Percentiles rank a stretch among this genome's conserved stretches.
Conservation (phyloP, 2,329 filamentous ascomycete species). For the Paramyrothecium roridum region DNA sequence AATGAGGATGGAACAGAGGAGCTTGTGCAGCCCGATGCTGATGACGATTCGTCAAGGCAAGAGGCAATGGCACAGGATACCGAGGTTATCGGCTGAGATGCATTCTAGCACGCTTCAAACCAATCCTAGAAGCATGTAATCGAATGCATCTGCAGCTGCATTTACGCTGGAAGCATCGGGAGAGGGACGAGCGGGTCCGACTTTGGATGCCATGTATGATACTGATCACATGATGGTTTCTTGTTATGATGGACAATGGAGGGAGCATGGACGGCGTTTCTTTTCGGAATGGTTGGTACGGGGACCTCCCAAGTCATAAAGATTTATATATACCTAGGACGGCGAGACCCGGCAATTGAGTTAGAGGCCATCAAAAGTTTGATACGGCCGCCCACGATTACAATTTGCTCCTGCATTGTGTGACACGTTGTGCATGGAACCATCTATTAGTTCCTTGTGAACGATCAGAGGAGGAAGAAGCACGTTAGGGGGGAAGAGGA, state of each 20-base stretch:
- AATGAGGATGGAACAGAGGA: constrained; percentile 68
- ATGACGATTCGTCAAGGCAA: constrained; percentile 28
- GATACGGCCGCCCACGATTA: background rate
- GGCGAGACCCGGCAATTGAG: background rate
- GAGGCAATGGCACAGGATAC: constrained; percentile 34
- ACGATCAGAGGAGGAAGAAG: no score
- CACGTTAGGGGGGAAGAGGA: no score
- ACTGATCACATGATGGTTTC: background rate
- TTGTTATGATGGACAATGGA: background rate
- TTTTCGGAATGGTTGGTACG: background rate
- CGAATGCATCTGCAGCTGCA: no score
- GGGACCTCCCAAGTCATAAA: background rate
- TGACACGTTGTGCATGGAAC: background rate
- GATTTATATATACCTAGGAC: background rate
- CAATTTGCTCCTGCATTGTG: no score
- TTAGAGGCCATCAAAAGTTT: background rate
- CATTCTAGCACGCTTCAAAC: background rate
- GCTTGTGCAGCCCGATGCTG: constrained; percentile 61
- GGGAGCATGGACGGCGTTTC: constrained; percentile 1
- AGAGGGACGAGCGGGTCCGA: no score
- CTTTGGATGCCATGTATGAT: constrained; percentile 1
- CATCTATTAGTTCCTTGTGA: no score
- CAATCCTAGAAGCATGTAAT: no score
- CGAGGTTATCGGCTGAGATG: constrained; percentile 30
- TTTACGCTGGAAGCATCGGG: no score